A percentile compares a stretch with the other conserved stretches of the same genome.
Evolutionary conservation across 2,329 filamentous ascomycete genomes (phyloP).

Genomic region (Hypoxylon sp.): DNA sequence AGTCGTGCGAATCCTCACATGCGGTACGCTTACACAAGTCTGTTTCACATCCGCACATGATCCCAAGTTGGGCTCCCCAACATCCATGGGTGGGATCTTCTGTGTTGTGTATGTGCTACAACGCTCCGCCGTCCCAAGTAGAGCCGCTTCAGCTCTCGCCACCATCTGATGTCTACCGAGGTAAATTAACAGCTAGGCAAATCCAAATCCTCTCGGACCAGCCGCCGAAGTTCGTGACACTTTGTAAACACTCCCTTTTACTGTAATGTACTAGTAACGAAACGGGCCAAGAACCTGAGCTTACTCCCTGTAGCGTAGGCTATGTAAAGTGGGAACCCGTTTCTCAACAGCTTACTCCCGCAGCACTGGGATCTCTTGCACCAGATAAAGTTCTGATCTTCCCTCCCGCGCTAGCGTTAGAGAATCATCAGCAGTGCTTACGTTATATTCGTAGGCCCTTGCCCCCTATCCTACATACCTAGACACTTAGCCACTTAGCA

Average conservation of each 20-base stretch:
- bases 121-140: not conserved
- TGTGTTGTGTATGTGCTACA: constrained; percentile 1
- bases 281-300: constrained; percentile 6
- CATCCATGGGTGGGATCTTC: no score
- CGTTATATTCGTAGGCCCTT: constrained; percentile 32
- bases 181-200: not conserved
- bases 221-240: not conserved
- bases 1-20: constrained; percentile 12
- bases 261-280: no score
- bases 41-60: constrained; percentile 27
- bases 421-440: constrained; percentile 2
- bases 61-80: constrained; percentile 5
- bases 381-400: constrained; percentile 41
- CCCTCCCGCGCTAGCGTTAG: not conserved
- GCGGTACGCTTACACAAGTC: not conserved
- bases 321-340: constrained; percentile 1
- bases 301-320: constrained; percentile 4
- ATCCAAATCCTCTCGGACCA: constrained; percentile 1
- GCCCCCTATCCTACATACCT: not conserved
- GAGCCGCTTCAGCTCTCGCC: constrained; percentile 3
- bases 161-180: constrained; percentile 1
- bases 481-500: not conserved
- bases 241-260: not conserved
- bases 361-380: constrained; percentile 7
- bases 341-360: constrained; percentile 20